Conservation (phyloP, 768 basidiomycete species). For the Pulveroboletus sp. region DNA sequence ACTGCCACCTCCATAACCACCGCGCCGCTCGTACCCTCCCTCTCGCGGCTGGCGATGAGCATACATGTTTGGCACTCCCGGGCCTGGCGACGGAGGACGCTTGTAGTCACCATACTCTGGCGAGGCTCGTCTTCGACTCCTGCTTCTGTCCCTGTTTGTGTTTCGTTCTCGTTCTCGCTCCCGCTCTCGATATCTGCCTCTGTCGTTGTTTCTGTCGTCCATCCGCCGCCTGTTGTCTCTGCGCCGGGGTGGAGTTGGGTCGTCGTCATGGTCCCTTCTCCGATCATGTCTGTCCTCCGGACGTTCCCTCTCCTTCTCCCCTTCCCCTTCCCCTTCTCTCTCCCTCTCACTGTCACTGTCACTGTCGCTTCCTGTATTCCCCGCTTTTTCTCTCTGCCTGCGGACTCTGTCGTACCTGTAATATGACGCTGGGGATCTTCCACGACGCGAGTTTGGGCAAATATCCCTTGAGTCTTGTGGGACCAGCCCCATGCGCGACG, state of each 20-base stretch:
- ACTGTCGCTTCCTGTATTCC: conserved; percentile 22
- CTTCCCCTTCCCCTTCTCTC: conserved; percentile 5
- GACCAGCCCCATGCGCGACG: conserved; percentile 65
- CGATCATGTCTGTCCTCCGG: conserved; percentile 4
- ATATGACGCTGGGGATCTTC: conserved; percentile 44
- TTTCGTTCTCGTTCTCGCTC: conserved; percentile 36
- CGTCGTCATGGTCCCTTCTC: background rate
- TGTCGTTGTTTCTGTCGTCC: conserved; percentile 13
- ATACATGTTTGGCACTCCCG: conserved; percentile 53
- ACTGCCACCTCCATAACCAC: conserved; percentile 30
- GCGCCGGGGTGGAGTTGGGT: conserved; percentile 4
- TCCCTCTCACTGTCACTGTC: conserved; percentile 4
- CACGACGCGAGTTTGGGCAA: conserved; percentile 20
- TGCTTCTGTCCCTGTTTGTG: conserved; percentile 7
- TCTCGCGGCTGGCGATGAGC: conserved; percentile 31
- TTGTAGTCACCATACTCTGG: conserved; percentile 60
- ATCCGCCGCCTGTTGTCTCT: background rate
- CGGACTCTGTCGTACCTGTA: conserved; percentile 30
- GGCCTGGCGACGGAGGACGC: conserved; percentile 37
- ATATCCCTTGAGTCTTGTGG: conserved; percentile 37
- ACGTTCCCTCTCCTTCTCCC: background rate
- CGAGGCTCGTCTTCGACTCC: conserved; percentile 40
- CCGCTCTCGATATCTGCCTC: conserved; percentile 21
- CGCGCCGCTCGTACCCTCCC: conserved; percentile 16
- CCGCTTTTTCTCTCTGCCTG: conserved; percentile 24